Percentiles rank a stretch among this genome's conserved stretches.
These are phyloP conservation scores for Curvularia verruculosa DNA, from an alignment of 2,329 filamentous ascomycete genomes.

Conservation along the genomic window DNA sequence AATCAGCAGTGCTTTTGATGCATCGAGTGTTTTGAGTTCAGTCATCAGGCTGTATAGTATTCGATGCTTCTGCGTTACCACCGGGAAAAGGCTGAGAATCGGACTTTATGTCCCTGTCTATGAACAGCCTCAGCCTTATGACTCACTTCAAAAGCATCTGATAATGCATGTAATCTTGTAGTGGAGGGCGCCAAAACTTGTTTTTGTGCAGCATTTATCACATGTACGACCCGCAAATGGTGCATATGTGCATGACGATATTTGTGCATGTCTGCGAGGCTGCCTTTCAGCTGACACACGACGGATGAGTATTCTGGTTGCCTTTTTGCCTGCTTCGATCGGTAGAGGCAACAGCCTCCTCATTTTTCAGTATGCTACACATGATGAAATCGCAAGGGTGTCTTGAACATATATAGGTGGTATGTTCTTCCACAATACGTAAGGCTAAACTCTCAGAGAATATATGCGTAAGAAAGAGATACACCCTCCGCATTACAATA, in stretches of 20 bases:
- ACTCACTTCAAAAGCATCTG: background rate
- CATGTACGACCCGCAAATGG: background rate
- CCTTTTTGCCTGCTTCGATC: constrained; percentile 7
- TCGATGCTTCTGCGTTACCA: background rate
- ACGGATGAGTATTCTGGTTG: constrained; percentile 1
- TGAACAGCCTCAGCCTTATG: constrained; percentile 13
- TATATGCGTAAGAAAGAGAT: background rate
- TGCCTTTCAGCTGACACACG: background rate
- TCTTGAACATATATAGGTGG: background rate
- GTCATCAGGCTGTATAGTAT: background rate
- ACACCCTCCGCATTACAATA: background rate
- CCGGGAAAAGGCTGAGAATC: constrained; percentile 5
- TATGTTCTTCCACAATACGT: background rate
- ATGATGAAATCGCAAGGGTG: background rate
- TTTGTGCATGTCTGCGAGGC: background rate
- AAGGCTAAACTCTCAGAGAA: background rate
- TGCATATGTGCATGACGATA: background rate
- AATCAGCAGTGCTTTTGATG: background rate
- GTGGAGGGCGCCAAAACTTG: background rate
- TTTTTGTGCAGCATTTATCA: background rate
- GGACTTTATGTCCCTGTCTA: constrained; percentile 2
- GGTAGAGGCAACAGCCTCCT: background rate
- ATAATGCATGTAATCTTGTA: background rate
- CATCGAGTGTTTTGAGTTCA: background rate
- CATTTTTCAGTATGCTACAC: background rate